phyloP scores from a whole-genome alignment of 495 filamentous ascomycete species.

The Astrothelium macrocarpum region DNA sequence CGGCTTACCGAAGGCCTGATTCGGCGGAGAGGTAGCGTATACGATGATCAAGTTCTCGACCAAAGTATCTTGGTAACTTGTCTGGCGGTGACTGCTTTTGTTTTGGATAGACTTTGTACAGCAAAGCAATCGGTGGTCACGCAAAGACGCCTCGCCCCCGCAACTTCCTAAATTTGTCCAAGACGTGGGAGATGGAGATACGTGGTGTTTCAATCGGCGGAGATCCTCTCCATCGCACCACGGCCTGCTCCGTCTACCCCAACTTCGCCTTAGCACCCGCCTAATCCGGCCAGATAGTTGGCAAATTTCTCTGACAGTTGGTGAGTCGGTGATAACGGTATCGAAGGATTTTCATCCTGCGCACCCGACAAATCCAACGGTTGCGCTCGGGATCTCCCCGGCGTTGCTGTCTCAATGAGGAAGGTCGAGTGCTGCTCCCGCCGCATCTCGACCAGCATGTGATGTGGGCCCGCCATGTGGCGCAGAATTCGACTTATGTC shows the following conservation, averaged over 20 bases:
- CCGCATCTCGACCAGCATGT: background rate
- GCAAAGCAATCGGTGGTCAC: conserved; percentile 1
- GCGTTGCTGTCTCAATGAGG: background rate
- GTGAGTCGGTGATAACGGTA: background rate
- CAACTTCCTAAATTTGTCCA: conserved; percentile 2
- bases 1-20: background rate
- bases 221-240: background rate
- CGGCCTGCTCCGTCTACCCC: background rate
- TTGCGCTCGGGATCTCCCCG: background rate
- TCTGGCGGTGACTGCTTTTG: background rate
- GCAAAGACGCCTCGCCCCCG: background rate
- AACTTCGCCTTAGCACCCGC: background rate
- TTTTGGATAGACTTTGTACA: background rate
- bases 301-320: background rate
- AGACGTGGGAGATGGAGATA: conserved; percentile 2
- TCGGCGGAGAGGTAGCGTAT: background rate
- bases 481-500: background rate
- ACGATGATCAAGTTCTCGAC: conserved; percentile 1
- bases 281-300: background rate
- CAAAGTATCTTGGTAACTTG: background rate
- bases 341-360: background rate
- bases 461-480: background rate
- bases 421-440: background rate
- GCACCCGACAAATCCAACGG: background rate
- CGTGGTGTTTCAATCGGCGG: background rate